phyloP scores from a whole-genome alignment of 106 monocot species.

The Acorus calamus region DNA sequence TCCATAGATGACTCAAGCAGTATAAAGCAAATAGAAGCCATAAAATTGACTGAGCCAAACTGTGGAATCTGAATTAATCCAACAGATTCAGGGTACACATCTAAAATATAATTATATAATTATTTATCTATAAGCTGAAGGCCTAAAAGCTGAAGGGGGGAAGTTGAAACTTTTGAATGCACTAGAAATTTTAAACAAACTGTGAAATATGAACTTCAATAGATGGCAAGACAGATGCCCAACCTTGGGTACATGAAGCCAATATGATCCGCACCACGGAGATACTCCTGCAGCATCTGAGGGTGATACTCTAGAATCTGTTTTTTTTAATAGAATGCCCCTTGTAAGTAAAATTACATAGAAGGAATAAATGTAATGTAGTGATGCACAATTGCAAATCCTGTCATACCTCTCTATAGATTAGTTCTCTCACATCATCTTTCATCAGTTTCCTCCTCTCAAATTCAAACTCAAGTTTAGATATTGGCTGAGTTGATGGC shows the following conservation, averaged over 20 bases:
- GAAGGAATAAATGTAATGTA: neutral
- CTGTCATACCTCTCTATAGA: conserved; percentile 55
- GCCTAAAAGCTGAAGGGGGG: no score
- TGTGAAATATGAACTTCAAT: no score
- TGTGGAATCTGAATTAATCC: no score
- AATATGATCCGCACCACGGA: conserved; percentile 53
- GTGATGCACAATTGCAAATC: neutral
- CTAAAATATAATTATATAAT: no score
- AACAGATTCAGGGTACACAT: no score
- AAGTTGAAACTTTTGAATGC: no score
- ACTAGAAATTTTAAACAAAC: no score
- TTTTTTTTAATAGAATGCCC: conserved; percentile 27
- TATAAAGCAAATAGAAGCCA: no score
- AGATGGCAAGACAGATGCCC: no score
- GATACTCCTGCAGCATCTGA: conserved; percentile 80
- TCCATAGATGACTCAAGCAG: no score
- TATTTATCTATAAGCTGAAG: no score
- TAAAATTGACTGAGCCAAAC: no score
- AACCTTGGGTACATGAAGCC: conserved; percentile 91
- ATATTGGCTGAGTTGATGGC: conserved; percentile 51
- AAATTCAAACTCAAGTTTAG: conserved; percentile 77
- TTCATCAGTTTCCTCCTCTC: conserved; percentile 62
- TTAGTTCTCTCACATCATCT: conserved; percentile 70
- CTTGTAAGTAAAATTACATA: conserved; percentile 12
- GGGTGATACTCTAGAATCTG: conserved; percentile 97